Conservation (phyloP, 2,329 filamentous ascomycete species). For the Plectosphaerella cucumerina region DNA sequence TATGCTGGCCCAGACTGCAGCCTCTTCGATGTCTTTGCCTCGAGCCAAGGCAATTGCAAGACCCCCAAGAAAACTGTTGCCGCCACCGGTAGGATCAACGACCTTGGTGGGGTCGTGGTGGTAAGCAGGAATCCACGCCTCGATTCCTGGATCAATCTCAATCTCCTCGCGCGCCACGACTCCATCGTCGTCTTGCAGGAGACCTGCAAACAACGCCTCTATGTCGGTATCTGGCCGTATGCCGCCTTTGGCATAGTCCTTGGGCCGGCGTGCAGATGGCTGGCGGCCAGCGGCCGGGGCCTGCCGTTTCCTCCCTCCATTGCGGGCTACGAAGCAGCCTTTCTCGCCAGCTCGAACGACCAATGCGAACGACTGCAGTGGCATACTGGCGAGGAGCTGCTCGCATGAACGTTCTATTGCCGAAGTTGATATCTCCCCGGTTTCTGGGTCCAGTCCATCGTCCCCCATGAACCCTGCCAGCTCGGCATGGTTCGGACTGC, state of each 20-base stretch:
- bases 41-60: conserved; percentile 55
- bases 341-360: conserved; percentile 69
- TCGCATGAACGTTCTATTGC: conserved; percentile 57
- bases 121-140: conserved; percentile 76
- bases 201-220: conserved; percentile 55
- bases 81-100: conserved; percentile 90
- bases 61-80: conserved; percentile 80
- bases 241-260: conserved; percentile 43
- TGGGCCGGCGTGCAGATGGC: conserved; percentile 33
- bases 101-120: conserved; percentile 55
- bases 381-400: conserved; percentile 60
- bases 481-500: conserved; percentile 82
- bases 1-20: conserved; percentile 73
- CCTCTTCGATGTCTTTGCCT: conserved; percentile 60
- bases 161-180: conserved; percentile 53
- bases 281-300: conserved; percentile 16
- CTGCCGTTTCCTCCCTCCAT: conserved; percentile 47
- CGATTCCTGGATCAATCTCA: conserved; percentile 59
- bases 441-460: conserved; percentile 47
- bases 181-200: conserved; percentile 50
- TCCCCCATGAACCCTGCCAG: conserved; percentile 80
- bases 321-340: conserved; percentile 63
- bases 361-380: conserved; percentile 59
- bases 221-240: conserved; percentile 59
- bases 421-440: conserved; percentile 46